Base-by-base conservation (phyloP, 2,329 filamentous ascomycete genomes). In the Phyllachora maydis region DNA sequence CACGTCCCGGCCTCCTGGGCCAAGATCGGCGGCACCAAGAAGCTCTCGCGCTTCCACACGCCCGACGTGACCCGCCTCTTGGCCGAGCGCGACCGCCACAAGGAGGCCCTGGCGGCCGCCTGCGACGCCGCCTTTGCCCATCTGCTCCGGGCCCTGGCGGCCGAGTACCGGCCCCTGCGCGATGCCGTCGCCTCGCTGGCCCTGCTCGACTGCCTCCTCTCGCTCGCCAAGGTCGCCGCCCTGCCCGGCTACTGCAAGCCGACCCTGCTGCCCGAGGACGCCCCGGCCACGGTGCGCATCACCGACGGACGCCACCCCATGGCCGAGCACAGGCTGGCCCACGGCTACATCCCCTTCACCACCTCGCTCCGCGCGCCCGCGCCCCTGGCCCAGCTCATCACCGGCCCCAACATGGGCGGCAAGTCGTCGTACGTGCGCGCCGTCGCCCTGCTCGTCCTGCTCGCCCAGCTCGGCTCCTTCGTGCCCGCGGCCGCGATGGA, bases 401-500 rank as follows among this genome's bases (percentile, higher is more conserved):
- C 88, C 0, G 88, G 88, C 0, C 88, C 88, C 15, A 98, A 98
- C 52, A 98, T 98, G 88, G 88, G 88, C 38, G 88, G 88, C 27
- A 98, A 98, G 43, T 92, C 81, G n/a, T 88, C 76, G 28, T 98
- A 92, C 45, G 85, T 98, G 12, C 79, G 88, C 25, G 78, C 83
- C 34, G 70, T 91, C 21, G 85, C 88, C 7, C 66, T 98, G 5
- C 81, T 95, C 31, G 66, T 76, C 22, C 83, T 98, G 38, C 83
- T 98, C 54, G 82, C 81, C 6, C 88, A 98, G 42, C 75, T 93
- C 32, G 88, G 88, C 23, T 90, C 78, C 18, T 98, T 83, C 45
- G 82, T 98, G 1, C 88, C 88, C 2, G 85, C 85, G 12, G 57
- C 62, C 14, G 59, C 66, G 3, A 68, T 85, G 14, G 50, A 55